A percentile compares a stretch with the other conserved stretches of the same genome.
Conservation (phyloP, 176 grass and related monocot genomes). For the Aegilops speltoides region DNA sequence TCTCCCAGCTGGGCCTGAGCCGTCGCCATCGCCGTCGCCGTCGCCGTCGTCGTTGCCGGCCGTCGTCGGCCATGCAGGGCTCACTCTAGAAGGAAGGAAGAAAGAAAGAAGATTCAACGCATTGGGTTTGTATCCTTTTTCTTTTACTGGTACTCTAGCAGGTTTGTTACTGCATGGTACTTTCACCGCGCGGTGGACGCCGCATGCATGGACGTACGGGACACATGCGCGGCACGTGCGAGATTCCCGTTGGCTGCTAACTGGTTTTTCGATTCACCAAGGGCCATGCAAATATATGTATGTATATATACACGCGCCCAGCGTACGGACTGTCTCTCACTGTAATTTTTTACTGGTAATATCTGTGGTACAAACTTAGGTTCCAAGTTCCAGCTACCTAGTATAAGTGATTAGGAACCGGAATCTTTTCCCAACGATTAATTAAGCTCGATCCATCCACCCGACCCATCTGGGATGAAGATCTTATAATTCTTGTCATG, state of each 20-base stretch:
- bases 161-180: too few species aligned
- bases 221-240: conserved; percentile 26
- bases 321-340: neutral
- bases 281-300: neutral
- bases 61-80: neutral
- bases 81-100: neutral
- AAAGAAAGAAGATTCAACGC: too few species aligned
- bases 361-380: too few species aligned
- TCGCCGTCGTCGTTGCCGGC: neutral
- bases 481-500: too few species aligned
- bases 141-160: neutral
- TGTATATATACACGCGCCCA: neutral
- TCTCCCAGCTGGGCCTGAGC: neutral
- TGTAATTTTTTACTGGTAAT: too few species aligned
- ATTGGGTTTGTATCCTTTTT: too few species aligned
- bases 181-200: too few species aligned
- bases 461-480: too few species aligned
- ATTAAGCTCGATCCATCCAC: too few species aligned
- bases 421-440: too few species aligned
- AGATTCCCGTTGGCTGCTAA: neutral
- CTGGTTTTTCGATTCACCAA: neutral
- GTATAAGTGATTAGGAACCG: too few species aligned
- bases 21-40: neutral
- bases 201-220: neutral
- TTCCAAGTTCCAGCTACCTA: too few species aligned